Evolutionary conservation across 1,139 yeast species (phyloP).

Genomic region (Candida glucosophila): DNA sequence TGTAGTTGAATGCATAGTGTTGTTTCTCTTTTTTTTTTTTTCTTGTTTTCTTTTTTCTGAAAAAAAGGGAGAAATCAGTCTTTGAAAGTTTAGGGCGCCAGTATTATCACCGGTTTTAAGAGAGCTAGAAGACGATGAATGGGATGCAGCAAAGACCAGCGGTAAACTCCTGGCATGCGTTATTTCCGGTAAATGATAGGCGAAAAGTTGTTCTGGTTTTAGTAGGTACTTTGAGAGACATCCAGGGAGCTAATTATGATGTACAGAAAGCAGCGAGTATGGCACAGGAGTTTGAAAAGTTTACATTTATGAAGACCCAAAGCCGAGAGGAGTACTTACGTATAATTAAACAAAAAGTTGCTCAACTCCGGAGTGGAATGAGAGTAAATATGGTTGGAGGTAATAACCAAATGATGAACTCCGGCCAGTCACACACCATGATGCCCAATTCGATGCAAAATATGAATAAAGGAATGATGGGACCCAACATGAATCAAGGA

Average conservation of each 20-base stretch:
- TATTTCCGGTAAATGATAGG: conserved; percentile 31
- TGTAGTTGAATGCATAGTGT: too few relatives aligned
- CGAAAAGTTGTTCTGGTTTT: conserved; percentile 36
- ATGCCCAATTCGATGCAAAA: conserved; percentile 1
- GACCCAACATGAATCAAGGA: conserved; percentile 1
- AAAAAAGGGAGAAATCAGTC: too few relatives aligned
- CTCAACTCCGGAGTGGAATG: conserved; percentile 23
- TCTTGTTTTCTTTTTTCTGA: too few relatives aligned
- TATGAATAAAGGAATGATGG: conserved; percentile 1
- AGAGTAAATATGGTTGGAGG: conserved; percentile 5
- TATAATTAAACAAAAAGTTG: conserved; percentile 31
- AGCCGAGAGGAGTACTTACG: conserved; percentile 34
- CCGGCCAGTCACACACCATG: conserved; percentile 3
- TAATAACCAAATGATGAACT: conserved; percentile 3
- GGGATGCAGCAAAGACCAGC: conserved; percentile 13
- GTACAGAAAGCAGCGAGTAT: conserved; percentile 30
- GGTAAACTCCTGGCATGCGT: conserved; percentile 32
- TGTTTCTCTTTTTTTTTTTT: too few relatives aligned
- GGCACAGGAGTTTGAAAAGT: conserved; percentile 40
- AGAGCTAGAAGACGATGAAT: conserved; percentile 7
- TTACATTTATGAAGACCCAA: conserved; percentile 30
- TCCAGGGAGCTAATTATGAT: conserved; percentile 28
- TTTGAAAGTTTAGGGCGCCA: too few relatives aligned
- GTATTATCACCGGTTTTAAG: too few relatives aligned
- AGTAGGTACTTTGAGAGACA: conserved; percentile 30